phyloP scores from a whole-genome alignment of 2,329 filamentous ascomycete genomes.

The Fusarium sp. region DNA sequence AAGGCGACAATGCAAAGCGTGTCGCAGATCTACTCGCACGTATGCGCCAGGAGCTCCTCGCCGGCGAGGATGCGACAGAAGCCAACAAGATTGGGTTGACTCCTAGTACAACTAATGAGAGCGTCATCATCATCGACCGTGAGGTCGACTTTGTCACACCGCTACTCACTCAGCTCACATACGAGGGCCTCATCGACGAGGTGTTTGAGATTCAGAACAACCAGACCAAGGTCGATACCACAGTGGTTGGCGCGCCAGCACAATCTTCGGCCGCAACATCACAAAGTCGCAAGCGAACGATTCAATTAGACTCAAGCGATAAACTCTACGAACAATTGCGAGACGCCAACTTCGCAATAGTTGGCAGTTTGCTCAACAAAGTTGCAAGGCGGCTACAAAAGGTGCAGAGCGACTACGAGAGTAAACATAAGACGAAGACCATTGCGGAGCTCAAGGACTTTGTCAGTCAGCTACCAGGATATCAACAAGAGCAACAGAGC shows the following conservation, averaged over 20 bases:
- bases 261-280: conserved; percentile 68
- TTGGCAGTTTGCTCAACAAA: conserved; percentile 89
- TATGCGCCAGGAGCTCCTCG: conserved; percentile 90
- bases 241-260: conserved; percentile 82
- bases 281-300: conserved; percentile 82
- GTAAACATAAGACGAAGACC: conserved; percentile 87
- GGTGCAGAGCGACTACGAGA: conserved; percentile 90
- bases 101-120: conserved; percentile 90
- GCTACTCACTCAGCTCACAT: conserved; percentile 93
- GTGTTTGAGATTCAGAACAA: conserved; percentile 92
- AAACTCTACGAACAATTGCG: conserved; percentile 88
- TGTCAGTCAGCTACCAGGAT: conserved; percentile 91
- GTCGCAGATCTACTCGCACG: conserved; percentile 88
- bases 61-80: conserved; percentile 79
- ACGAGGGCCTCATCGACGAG: conserved; percentile 96
- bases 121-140: conserved; percentile 92
- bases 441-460: conserved; percentile 94
- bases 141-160: conserved; percentile 95
- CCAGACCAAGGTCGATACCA: conserved; percentile 91
- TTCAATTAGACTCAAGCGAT: conserved; percentile 89
- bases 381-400: conserved; percentile 86
- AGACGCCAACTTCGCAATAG: conserved; percentile 94
- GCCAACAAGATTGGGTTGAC: conserved; percentile 75
- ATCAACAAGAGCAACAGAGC: conserved; percentile 93
- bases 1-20: conserved; percentile 92